Base-by-base conservation (phyloP, 148 eudicot genomes). In the Dianthus caryophyllus region DNA sequence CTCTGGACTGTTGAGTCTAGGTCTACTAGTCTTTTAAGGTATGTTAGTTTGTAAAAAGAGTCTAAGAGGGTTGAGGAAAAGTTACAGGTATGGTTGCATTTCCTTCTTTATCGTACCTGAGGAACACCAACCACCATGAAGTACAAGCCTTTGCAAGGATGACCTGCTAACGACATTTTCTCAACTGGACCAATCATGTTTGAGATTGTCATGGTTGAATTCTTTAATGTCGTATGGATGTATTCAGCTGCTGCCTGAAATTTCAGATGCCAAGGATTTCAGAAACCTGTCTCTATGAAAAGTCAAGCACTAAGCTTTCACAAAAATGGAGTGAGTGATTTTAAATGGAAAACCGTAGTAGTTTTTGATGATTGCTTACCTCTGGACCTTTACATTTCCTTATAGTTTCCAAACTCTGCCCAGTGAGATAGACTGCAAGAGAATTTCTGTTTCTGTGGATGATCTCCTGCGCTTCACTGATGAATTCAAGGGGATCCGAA, bases 381-480 rank as follows among this genome's bases (percentile, higher is more conserved):
- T 92, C 91, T 8, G 96, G 80, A 41, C 97, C 97, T 69, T 66
- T 79, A 17, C 49, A 80, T 65, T 62, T 87, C 67, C 88, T 73
- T 2, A 83, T 12, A 18, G 79, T 59, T 9, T 89, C 94, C 6
- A 92, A 77, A 33, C 85, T 70, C 70, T 79, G 82, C 53, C 94
- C 98, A 30, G 88, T 89, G 62, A 92, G 83, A 71, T 74, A 67
- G 58, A 87, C 85, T n/a, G 94, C 84, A 11, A 80, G 74, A 10
- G 98, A 92, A 65, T 83, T 77, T 53, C 72, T 80, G 54, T 92
- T 88, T 64, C 81, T 75, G 67, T 73, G 64, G 71, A 92, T 92
- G 21, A 80, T 22, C 64, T 79, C 61, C 24, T 74, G 80, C 10
- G 96, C 84, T 70, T 82, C 60, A 38, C 64, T 61, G 25, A 87